Evolutionary conservation across 768 basidiomycete species (phyloP), one percentile per base, ranked within the genome.

Genomic region (Heimioporus sp.): DNA sequence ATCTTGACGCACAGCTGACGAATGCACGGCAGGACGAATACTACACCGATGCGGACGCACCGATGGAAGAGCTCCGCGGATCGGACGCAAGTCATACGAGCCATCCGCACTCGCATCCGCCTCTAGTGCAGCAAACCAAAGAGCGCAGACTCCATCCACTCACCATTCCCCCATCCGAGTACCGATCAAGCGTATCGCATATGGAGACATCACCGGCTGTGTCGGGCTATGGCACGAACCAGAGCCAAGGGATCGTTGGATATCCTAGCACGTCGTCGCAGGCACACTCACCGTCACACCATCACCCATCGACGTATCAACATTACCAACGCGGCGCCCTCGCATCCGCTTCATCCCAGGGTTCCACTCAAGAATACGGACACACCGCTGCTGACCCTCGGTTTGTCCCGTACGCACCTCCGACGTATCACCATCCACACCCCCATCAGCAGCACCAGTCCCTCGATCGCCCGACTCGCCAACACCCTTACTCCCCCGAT

Each of bases 1-100:
- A 76, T 28, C 76, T 85, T 55, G 70, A 72, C 24, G 67, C 72
- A 12, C 82, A 81, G 61, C 74, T 83, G 15, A 69, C 74, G 38
- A 73, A 74, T 53, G 63, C 57, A 11, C 57, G 59, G 41, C 58
- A 53, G 13, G 70, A 71, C 10, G 56, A 64, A 30, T 61, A 62
- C 35, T 54, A 58, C 15, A 49, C 55, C n/a, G 62, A 66, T 3
- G 49, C 47, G 12, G 68, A 69, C 20, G 43, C 46, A 15, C 47
- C 55, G 30, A 56, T 57, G 51, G 66, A 64, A 31, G 49, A 3
- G 13, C 10, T 19, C 7, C 40, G 1, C 19, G 46, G 40, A 28
- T 30, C 55, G 11, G 36, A 24, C 12, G 10, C 24, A 10, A 9
- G 30, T 5, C 48, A 3, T 30, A 42, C 21, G 21, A 24, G 24